Percentiles rank a stretch among this genome's conserved stretches.
phyloP scores from a whole-genome alignment of 2,329 filamentous ascomycete genomes.

The Aspergillus sp. region DNA sequence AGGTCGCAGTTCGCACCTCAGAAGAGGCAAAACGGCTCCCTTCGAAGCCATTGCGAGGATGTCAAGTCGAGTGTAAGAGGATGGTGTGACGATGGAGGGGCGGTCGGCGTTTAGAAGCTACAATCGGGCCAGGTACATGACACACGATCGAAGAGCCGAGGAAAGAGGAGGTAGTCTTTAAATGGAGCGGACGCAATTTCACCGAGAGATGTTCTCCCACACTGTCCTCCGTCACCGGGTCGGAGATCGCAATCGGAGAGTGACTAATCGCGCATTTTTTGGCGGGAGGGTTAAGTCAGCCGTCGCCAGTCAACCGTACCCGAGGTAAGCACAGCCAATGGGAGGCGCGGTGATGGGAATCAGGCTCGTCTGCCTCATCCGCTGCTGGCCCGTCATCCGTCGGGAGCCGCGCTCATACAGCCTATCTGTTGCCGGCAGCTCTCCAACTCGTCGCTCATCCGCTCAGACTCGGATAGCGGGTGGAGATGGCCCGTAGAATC shows the following conservation, averaged over 20 bases:
- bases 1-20: conserved; percentile 40
- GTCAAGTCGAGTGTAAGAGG: conserved; percentile 6
- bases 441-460: not conserved
- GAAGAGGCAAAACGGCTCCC: conserved; percentile 37
- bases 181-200: not conserved
- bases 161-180: not conserved
- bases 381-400: conserved; percentile 11
- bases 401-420: conserved; percentile 2
- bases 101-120: conserved; percentile 1
- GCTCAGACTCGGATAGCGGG: not conserved
- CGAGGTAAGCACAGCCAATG: conserved; percentile 29
- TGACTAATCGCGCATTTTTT: conserved; percentile 9
- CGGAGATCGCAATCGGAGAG: not conserved
- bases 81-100: conserved; percentile 14
- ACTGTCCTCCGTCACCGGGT: conserved; percentile 8
- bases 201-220: not conserved
- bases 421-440: not conserved
- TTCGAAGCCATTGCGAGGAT: conserved; percentile 39
- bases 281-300: conserved; percentile 4
- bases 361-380: conserved; percentile 8
- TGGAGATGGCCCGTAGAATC: too few relatives aligned
- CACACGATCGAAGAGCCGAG: not conserved
- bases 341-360: conserved; percentile 23
- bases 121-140: not conserved
- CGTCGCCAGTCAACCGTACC: conserved; percentile 5